Evolutionary conservation across 345 rosid genomes (phyloP).

Genomic region (Linum trigynum): DNA sequence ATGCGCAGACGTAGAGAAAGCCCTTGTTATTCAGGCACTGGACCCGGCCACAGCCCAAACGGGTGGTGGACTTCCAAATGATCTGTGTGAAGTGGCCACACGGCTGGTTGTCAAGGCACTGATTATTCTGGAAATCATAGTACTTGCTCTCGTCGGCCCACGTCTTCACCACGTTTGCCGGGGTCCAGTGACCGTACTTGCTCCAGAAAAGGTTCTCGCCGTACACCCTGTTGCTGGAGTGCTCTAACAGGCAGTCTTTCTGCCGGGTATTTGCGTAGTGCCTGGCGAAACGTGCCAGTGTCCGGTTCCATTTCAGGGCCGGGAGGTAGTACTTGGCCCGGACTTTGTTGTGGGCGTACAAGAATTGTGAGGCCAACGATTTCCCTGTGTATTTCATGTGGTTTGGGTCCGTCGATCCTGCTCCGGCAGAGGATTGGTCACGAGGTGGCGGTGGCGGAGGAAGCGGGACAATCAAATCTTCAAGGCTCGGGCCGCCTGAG

Average conservation of each 20-base stretch:
- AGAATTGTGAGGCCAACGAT: constrained; percentile 7
- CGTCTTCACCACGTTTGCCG: constrained; percentile 19
- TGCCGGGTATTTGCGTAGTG: constrained; percentile 27
- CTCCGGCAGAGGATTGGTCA: neutral
- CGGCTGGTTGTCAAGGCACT: constrained; percentile 19
- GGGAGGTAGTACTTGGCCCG: constrained; percentile 21
- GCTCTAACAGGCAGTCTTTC: constrained; percentile 32
- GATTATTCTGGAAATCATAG: constrained; percentile 24
- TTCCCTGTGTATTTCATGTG: neutral
- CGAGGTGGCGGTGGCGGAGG: neutral
- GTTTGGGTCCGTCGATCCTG: neutral
- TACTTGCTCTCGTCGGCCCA: constrained; percentile 33
- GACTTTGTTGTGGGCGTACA: constrained; percentile 33
- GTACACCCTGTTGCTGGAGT: constrained; percentile 28
- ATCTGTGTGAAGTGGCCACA: constrained; percentile 63
- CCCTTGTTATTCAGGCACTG: constrained; percentile 21
- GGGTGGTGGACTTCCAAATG: constrained; percentile 32
- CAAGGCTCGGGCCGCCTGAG: no score
- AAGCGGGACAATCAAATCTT: no score
- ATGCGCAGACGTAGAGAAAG: constrained; percentile 30
- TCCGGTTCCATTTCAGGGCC: constrained; percentile 31
- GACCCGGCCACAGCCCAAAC: constrained; percentile 34
- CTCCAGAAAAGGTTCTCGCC: constrained; percentile 59
- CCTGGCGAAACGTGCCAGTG: constrained; percentile 30
- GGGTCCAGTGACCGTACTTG: constrained; percentile 24